phyloP scores from a whole-genome alignment of 352 stramenopile species.

The Pythium chondricola region DNA sequence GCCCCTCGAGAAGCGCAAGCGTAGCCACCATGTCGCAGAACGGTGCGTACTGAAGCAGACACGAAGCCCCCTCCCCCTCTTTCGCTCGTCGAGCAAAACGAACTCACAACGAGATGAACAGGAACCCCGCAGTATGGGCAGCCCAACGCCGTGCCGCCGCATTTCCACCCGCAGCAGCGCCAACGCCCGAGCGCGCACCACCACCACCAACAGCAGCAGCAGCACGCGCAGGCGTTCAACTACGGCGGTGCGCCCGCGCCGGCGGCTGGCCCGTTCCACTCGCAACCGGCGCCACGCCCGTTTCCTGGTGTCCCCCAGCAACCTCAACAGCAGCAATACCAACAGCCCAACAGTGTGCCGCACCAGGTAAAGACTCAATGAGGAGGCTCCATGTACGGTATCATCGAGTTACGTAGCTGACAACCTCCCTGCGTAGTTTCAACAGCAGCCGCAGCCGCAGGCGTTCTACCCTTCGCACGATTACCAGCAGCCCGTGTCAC shows the following conservation, averaged over 20 bases:
- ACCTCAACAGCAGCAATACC: constrained; percentile 8
- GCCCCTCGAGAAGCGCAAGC: too few species aligned
- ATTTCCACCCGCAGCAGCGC: constrained; percentile 30
- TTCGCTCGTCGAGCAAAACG: too few species aligned
- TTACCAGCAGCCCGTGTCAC: constrained; percentile 16
- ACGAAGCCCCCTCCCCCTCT: too few species aligned
- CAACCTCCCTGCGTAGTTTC: too few species aligned
- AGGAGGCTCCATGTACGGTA: too few species aligned
- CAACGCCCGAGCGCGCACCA: constrained; percentile 17
- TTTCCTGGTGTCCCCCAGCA: constrained; percentile 11
- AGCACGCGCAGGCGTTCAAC: constrained; percentile 16
- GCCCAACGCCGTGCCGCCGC: constrained; percentile 10
- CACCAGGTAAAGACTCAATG: background rate
- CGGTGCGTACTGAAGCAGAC: too few species aligned
- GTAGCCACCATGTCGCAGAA: too few species aligned
- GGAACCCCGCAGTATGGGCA: constrained; percentile 4
- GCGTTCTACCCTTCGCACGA: constrained; percentile 14
- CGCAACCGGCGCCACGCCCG: constrained; percentile 15
- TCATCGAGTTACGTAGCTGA: too few species aligned
- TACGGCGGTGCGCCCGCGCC: constrained; percentile 1
- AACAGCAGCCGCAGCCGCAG: constrained; percentile 11
- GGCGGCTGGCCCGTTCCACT: constrained; percentile 9
- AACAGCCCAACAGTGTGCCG: constrained; percentile 12
- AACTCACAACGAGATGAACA: too few species aligned
- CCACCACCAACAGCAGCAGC: too few species aligned